phyloP scores from a whole-genome alignment of 768 basidiomycete species.

The Podaxis carcinomalis region DNA sequence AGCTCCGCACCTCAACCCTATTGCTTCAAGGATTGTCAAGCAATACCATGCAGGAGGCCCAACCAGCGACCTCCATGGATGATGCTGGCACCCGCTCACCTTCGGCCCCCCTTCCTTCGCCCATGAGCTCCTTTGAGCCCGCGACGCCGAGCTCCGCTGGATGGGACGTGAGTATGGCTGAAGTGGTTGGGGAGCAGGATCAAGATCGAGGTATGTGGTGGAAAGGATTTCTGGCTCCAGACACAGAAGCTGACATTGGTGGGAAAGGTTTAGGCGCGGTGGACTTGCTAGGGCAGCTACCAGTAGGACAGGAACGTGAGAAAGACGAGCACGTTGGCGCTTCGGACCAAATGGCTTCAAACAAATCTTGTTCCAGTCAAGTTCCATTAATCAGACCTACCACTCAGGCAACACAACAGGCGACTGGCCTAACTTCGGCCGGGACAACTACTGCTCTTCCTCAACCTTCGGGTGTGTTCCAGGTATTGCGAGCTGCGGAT shows the following conservation, averaged over 20 bases:
- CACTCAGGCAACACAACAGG: neutral
- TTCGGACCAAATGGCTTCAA: neutral
- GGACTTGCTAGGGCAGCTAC: slow-evolving; percentile 12
- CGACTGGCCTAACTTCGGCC: neutral
- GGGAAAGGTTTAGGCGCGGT: slow-evolving; percentile 8
- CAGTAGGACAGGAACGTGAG: slow-evolving; percentile 22
- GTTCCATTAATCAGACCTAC: neutral
- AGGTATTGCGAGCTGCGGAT: neutral
- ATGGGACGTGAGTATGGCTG: slow-evolving; percentile 32
- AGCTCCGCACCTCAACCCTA: neutral
- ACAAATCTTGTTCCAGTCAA: neutral
- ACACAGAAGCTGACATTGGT: neutral
- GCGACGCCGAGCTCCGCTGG: slow-evolving; percentile 31
- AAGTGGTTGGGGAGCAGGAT: slow-evolving; percentile 17
- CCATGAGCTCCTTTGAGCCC: slow-evolving; percentile 29
- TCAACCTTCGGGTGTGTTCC: slow-evolving; percentile 3
- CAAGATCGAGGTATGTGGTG: slow-evolving; percentile 20
- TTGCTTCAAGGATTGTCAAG: neutral
- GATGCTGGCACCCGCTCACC: slow-evolving; percentile 12
- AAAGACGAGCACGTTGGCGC: neutral
- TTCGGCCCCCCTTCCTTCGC: slow-evolving; percentile 26
- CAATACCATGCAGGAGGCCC: neutral
- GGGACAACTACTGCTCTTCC: neutral
- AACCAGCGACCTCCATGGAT: no score
- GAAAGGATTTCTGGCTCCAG: slow-evolving; percentile 12